phyloP scores from a whole-genome alignment of 192 early-diverging fungal genomes.

The Coemansia sp. region DNA sequence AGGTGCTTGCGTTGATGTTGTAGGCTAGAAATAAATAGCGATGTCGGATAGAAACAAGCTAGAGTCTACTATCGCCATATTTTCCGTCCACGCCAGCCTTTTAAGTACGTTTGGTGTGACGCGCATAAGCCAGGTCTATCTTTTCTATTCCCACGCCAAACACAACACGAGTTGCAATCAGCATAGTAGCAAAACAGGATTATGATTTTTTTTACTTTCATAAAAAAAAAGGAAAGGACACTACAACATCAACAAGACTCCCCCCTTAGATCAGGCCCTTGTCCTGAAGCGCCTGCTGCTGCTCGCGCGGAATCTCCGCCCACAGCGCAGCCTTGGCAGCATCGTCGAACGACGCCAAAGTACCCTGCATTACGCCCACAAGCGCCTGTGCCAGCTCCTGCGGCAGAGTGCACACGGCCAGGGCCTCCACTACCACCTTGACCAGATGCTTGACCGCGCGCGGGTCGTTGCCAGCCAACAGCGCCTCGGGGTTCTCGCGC shows the following conservation, averaged over 20 bases:
- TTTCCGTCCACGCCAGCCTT: too few relatives aligned
- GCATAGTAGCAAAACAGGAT: background rate
- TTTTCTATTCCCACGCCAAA: too few relatives aligned
- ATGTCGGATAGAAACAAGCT: too few relatives aligned
- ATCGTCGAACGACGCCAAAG: conserved; percentile 36
- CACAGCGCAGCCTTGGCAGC: conserved; percentile 33
- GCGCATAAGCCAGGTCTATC: too few relatives aligned
- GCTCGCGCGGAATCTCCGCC: conserved; percentile 42
- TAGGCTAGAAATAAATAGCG: too few relatives aligned
- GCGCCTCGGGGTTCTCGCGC: conserved; percentile 41
- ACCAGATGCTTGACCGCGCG: conserved; percentile 41
- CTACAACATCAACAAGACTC: background rate
- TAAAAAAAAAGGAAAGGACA: conserved; percentile 8
- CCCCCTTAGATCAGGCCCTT: conserved; percentile 31
- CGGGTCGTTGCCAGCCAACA: conserved; percentile 28
- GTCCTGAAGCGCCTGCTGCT: conserved; percentile 51
- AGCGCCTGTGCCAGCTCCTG: conserved; percentile 37
- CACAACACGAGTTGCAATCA: too few relatives aligned
- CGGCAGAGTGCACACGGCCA: conserved; percentile 33
- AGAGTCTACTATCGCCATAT: too few relatives aligned
- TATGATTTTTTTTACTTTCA: background rate
- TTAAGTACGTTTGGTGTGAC: too few relatives aligned
- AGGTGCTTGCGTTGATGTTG: too few relatives aligned
- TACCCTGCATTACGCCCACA: conserved; percentile 24
- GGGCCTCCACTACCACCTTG: conserved; percentile 32